phyloP scores from a whole-genome alignment of 345 rosid genomes.

The Pistacia atlantica region DNA sequence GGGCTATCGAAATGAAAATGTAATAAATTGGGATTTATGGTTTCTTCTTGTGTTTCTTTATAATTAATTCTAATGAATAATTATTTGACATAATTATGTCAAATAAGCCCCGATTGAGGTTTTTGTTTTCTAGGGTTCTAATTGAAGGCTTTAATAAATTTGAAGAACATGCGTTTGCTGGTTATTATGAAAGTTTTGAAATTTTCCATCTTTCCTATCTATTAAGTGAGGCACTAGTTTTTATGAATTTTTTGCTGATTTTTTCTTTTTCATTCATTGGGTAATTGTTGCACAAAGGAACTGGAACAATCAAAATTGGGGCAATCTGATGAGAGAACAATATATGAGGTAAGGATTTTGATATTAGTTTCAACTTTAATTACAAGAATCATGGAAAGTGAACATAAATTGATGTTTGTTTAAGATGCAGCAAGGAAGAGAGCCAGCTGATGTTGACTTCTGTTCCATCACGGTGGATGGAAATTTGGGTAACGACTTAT shows the following conservation, averaged over 20 bases:
- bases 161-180: background rate
- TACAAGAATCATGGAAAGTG: conserved; percentile 4
- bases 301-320: conserved; percentile 63
- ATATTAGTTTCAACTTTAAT: conserved; percentile 2
- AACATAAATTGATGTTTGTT: conserved; percentile 36
- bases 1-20: background rate
- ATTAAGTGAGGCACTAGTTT: background rate
- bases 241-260: conserved; percentile 5
- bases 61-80: no score
- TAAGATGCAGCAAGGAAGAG: conserved; percentile 84
- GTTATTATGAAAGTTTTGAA: background rate
- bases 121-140: background rate
- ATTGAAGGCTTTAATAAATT: conserved; percentile 1
- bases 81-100: no score
- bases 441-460: conserved; percentile 59
- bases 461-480: conserved; percentile 62
- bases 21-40: background rate
- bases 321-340: conserved; percentile 75
- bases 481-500: conserved; percentile 45
- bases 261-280: background rate
- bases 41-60: background rate
- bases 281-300: conserved; percentile 41
- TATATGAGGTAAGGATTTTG: conserved; percentile 65
- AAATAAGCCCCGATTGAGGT: background rate
- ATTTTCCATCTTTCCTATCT: no score